Evolutionary conservation across 805 yeast species (phyloP), one percentile per base, ranked within the genome.

Genomic region (Ascoidea rubescens): DNA sequence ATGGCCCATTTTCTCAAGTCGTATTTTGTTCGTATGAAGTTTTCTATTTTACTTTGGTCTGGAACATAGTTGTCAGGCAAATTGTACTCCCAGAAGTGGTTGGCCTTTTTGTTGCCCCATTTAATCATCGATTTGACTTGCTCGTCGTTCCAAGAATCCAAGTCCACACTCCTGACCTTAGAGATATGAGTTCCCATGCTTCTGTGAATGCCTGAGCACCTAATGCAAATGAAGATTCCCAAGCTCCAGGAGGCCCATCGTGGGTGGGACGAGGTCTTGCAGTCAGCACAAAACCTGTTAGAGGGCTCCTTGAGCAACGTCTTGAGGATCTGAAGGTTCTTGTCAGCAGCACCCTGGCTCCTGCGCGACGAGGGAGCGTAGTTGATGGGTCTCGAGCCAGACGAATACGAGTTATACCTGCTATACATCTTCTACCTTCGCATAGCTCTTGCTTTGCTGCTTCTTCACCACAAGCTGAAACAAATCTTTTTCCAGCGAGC

Each of bases 221-320:
- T 75, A 57, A 91, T 91, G 67, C 99, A 91, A 46, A 91, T 77
- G 62, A 93, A 90, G 53, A 93, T 80, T 30, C 99, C 99, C 51
- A 91, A 67, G 59, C 84, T 89, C 96, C 97, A 91, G 17, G 95
- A 83, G 8, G 98, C 96, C 99, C 99, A 91, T 52, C 98, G 76
- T 28, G 99, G 99, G 66, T 91, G 95, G 43, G 84, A 76, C 12
- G 91, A 77, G 0, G 81, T 75, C 66, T 93, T 91, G 69, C 99
- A 91, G 67, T 91, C 99, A 1, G 90, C 96, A 66, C 99, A 91
- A 47, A 70, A 65, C 61, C 78, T 79, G 71, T 93, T 93, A 44
- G 79, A 79, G 0, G 81, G 80, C 59, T 88, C 96, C 54, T 79
- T 80, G 47, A 93, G 75, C 37, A 93, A 73, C 37, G 83, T 79